Percentiles rank a stretch among this genome's conserved stretches.
These are phyloP conservation scores for Coleophoma cylindrospora DNA, from an alignment of 2,329 filamentous ascomycete species.

Conservation along the genomic window DNA sequence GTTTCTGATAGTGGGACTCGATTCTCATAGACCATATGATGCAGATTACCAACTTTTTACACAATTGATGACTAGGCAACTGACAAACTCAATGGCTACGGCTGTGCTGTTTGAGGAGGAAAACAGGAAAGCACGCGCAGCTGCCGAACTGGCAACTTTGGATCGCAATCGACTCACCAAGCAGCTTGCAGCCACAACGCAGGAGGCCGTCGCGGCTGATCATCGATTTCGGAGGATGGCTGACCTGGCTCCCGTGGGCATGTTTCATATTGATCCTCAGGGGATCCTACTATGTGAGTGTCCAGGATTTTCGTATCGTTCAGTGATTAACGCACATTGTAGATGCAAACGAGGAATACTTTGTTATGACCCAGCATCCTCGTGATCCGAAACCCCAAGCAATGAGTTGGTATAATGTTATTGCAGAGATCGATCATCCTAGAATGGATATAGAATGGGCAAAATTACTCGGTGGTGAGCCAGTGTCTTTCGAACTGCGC, in stretches of 20 bases:
- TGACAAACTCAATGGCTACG: constrained; percentile 64
- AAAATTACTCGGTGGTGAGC: constrained; percentile 12
- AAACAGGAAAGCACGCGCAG: constrained; percentile 47
- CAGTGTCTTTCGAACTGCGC: constrained; percentile 16
- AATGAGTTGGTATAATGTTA: constrained; percentile 14
- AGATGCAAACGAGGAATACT: constrained; percentile 45
- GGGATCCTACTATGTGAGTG: constrained; percentile 69
- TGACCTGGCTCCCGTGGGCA: constrained; percentile 68
- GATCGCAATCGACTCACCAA: constrained; percentile 63
- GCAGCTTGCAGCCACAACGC: constrained; percentile 53
- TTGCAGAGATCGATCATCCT: constrained; percentile 12
- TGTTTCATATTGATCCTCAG: constrained; percentile 63
- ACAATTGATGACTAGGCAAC: constrained; percentile 45
- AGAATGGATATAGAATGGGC: constrained; percentile 15
- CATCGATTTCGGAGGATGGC: constrained; percentile 66
- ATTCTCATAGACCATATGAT: constrained; percentile 66
- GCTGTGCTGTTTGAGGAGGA: constrained; percentile 69
- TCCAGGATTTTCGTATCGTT: constrained; percentile 48
- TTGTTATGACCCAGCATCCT: constrained; percentile 42
- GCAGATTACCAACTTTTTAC: constrained; percentile 68
- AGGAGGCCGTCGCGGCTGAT: constrained; percentile 47
- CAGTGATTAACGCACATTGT: not conserved
- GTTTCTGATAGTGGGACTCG: constrained; percentile 64
- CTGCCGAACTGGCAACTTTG: constrained; percentile 60
- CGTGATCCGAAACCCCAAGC: constrained; percentile 29